Evolutionary conservation across 345 rosid genomes (phyloP).

Genomic region (Isatis tinctoria): DNA sequence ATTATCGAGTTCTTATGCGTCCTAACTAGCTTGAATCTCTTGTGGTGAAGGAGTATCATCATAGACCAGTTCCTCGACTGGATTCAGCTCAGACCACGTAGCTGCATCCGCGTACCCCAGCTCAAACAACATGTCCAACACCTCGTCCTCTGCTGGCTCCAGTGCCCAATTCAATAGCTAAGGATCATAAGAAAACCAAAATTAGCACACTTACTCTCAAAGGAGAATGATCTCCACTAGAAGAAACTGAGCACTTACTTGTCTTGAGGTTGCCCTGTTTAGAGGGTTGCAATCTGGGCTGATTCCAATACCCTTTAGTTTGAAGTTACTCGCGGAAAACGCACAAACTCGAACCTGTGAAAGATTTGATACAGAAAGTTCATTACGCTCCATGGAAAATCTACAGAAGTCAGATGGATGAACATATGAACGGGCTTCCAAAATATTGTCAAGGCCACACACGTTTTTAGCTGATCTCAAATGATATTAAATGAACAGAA

Average conservation of each 20-base stretch:
- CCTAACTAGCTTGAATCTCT: slow-evolving; percentile 2
- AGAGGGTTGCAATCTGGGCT: slow-evolving; percentile 93
- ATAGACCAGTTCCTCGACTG: slow-evolving; percentile 44
- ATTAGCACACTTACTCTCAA: not conserved
- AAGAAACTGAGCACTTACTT: slow-evolving; percentile 44
- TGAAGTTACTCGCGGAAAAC: slow-evolving; percentile 58
- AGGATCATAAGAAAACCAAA: not conserved
- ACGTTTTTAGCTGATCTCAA: not conserved
- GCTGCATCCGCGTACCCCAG: slow-evolving; percentile 80
- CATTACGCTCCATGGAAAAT: not conserved
- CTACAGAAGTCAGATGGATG: not conserved
- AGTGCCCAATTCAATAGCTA: slow-evolving; percentile 93
- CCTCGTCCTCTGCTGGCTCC: slow-evolving; percentile 76
- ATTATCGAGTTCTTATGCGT: not conserved
- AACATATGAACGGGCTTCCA: not conserved
- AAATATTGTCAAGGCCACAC: not conserved
- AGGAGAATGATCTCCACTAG: not conserved
- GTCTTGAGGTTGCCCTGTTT: slow-evolving; percentile 56
- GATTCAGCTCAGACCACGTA: slow-evolving; percentile 70
- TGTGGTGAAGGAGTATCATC: slow-evolving; percentile 23
- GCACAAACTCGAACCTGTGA: slow-evolving; percentile 84
- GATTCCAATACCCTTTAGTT: slow-evolving; percentile 73
- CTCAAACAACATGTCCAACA: slow-evolving; percentile 75
- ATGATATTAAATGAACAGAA: not conserved
- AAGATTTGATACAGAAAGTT: not conserved